Conservation (phyloP, 164 flowering plant species). For the Pachysandra terminalis region DNA sequence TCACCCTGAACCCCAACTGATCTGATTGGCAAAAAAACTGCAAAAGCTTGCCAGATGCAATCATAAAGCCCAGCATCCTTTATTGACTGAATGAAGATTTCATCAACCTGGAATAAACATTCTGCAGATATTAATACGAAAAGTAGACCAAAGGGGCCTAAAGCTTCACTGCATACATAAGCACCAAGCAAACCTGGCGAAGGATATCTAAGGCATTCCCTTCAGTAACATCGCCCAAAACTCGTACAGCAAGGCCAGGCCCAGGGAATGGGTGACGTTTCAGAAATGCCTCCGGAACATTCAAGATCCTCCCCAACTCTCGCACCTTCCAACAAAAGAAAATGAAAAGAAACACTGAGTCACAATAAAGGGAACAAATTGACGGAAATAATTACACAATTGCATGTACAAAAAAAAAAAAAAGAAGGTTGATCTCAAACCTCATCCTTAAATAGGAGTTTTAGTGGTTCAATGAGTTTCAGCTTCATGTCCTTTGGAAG, state of each 20-base stretch:
- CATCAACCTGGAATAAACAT: slow-evolving; percentile 70
- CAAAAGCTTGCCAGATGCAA: slow-evolving; percentile 98
- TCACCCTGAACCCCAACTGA: slow-evolving; percentile 99
- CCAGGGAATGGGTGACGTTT: slow-evolving; percentile 97
- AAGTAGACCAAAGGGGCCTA: not conserved
- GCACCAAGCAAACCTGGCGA: slow-evolving; percentile 70
- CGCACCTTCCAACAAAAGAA: slow-evolving; percentile 58
- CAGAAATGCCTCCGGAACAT: slow-evolving; percentile 79
- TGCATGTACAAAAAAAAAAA: not conserved
- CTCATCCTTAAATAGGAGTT: slow-evolving; percentile 98
- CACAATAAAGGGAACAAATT: too few relatives aligned
- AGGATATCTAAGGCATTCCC: slow-evolving; percentile 81
- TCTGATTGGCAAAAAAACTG: slow-evolving; percentile 73
- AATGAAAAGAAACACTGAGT: not conserved
- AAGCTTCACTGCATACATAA: not conserved
- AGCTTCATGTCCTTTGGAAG: slow-evolving; percentile 98
- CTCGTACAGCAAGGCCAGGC: too few relatives aligned
- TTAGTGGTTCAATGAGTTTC: slow-evolving; percentile 96
- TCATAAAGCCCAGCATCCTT: slow-evolving; percentile 94
- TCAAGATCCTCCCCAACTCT: slow-evolving; percentile 72
- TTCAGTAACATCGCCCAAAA: too few relatives aligned
- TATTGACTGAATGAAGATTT: too few relatives aligned
- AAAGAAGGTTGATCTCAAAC: slow-evolving; percentile 33
- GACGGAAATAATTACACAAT: too few relatives aligned
- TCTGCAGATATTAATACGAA: not conserved